Base-by-base conservation (phyloP, 805 yeast genomes). In the Millerago galiae region DNA sequence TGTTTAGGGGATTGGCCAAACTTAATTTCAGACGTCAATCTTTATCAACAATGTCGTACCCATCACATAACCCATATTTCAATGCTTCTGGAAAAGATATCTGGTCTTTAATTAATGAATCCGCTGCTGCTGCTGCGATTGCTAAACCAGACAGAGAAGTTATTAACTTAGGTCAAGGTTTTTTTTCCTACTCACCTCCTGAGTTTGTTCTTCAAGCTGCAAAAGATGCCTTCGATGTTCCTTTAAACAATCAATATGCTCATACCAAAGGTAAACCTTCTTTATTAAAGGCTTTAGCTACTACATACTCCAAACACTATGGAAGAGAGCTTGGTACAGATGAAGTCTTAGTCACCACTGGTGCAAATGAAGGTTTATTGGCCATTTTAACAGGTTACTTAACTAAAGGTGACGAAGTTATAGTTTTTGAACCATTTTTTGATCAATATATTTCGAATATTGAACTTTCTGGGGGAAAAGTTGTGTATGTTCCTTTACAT, bases 361-460 rank as follows among this genome's bases (percentile, higher is more conserved):
- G 99, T 43, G 99, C 99, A 35, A 93, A 93, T 57, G 98, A 93
- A 66, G 98, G 97, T 30, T 85, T 93, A 71, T 72, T 87, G 41
- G 66, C 96, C 2, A 79, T 83, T 4, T 81, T 90, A 59, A 82
- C 88, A 45, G 99, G 95, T 0, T 83, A 89, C 52, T 65, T 93
- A 49, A 75, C 85, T 35, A 76, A 79, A 2, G 97, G 95, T 17
- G 99, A 93, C 56, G 99, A 93, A 62, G 99, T 83, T 21, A 85
- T 93, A 61, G 97, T 93, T 12, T 85, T 93, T 59, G 95, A 91
- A 63, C 99, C 99, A 3, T 93, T 89, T 60, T 93, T 93, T 59
- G 99, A 93, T 58, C 99, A 93, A 65, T 93, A 93, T 65, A 86
- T 93, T 50, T 79, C 97, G 43, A 91, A 93, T 63, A 84, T 93